Evolutionary conservation across 441 rosid genomes (phyloP).

Genomic region (Mallotus japonicus): DNA sequence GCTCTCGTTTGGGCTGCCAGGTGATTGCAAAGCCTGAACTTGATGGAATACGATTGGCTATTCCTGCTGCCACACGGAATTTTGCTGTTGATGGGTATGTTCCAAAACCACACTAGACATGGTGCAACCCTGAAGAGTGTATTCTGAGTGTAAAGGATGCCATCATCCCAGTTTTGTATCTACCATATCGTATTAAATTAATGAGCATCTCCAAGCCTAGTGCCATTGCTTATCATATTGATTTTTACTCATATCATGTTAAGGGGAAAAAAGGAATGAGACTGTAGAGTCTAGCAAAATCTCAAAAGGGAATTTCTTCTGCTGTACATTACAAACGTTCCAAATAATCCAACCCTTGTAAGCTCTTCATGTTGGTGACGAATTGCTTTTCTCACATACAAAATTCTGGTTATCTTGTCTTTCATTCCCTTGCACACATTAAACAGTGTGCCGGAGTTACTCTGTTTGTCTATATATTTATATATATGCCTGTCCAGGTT

Average conservation of each 20-base stretch:
- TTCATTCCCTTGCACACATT: not conserved
- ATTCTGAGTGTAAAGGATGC: conserved; percentile 19
- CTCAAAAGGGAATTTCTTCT: not conserved
- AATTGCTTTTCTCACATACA: not conserved
- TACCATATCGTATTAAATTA: conserved; percentile 14
- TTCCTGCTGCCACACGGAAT: conserved; percentile 90
- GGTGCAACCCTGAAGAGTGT: not conserved
- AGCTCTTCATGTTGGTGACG: not conserved
- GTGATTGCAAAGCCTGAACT: conserved; percentile 79
- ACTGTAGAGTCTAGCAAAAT: not conserved
- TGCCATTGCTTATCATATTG: conserved; percentile 19
- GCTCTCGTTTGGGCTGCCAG: conserved; percentile 93
- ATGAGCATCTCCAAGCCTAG: conserved; percentile 3
- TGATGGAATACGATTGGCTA: conserved; percentile 75
- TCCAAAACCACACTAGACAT: conserved; percentile 77
- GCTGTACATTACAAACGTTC: not conserved
- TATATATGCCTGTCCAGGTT: not conserved
- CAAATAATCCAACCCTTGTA: too few species aligned
- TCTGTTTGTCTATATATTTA: not conserved
- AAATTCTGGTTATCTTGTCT: not conserved
- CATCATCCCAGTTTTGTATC: conserved; percentile 38
- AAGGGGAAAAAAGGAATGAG: not conserved
- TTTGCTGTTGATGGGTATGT: conserved; percentile 91
- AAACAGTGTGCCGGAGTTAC: not conserved
- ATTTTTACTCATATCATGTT: not conserved